Percentiles rank a stretch among this genome's conserved stretches.
Conservation (phyloP, 2,329 filamentous ascomycete genomes). For the Didymella sp. region DNA sequence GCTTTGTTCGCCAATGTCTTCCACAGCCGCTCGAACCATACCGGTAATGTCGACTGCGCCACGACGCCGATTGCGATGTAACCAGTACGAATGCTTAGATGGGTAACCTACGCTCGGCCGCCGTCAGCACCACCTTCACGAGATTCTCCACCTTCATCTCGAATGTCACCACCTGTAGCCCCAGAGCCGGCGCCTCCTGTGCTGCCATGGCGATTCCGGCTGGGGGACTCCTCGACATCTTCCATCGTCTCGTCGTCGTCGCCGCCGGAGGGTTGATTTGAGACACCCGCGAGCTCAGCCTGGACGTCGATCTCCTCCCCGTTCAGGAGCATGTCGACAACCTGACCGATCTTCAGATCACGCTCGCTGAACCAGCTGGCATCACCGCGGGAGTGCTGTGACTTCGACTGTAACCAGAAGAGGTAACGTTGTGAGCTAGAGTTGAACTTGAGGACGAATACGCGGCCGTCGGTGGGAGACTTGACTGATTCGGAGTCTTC, state of each 20-base stretch:
- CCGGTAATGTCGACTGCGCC: constrained; percentile 43
- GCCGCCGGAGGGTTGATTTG: constrained; percentile 60
- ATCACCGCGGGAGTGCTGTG: constrained; percentile 74
- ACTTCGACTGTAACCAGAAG: constrained; percentile 96
- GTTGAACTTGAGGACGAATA: constrained; percentile 91
- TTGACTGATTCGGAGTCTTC: constrained; percentile 66
- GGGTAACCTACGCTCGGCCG: constrained; percentile 94
- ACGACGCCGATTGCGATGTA: constrained; percentile 43
- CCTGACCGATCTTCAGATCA: constrained; percentile 84
- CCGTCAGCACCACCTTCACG: constrained; percentile 95
- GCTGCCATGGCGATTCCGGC: constrained; percentile 45
- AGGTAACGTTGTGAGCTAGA: constrained; percentile 90
- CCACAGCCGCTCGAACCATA: constrained; percentile 27
- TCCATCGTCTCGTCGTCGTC: constrained; percentile 73
- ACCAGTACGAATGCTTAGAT: constrained; percentile 43
- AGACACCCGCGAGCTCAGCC: constrained; percentile 67
- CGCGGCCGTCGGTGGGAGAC: constrained; percentile 76
- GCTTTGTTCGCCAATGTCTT: constrained; percentile 28
- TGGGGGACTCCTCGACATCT: constrained; percentile 57
- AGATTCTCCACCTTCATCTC: constrained; percentile 86
- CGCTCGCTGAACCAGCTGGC: constrained; percentile 81
- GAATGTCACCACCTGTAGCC: constrained; percentile 88
- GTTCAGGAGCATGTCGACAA: constrained; percentile 83
- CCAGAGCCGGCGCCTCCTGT: constrained; percentile 83
- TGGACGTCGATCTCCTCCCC: constrained; percentile 87